Evolutionary conservation across 495 filamentous ascomycete species (phyloP), one percentile per base, ranked within the genome.

Genomic region (Durotheca rogersii): DNA sequence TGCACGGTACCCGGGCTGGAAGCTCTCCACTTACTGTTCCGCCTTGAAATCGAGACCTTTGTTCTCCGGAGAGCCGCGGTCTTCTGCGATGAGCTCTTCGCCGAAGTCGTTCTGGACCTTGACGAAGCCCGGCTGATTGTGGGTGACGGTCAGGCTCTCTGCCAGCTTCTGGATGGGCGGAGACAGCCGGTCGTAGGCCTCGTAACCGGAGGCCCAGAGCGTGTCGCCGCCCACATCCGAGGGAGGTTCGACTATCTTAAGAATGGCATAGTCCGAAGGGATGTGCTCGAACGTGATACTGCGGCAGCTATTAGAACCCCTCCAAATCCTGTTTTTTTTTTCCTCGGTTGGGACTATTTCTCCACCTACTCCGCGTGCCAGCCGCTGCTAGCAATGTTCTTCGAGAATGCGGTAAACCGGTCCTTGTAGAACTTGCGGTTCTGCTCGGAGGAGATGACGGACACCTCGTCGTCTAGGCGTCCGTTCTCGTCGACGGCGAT

Each of bases 161-260:
- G 87, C 72, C 49, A 87, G 82, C 50, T 74, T 74, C 59, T 81
- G 81, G 59, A 83, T 78, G 0, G 80, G 69, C 4, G 77, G 61
- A 0, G 81, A 84, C 27, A 89, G 64, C 6, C 83, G 80, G 60
- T 89, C 86, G 56, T 84, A 89, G 2, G 83, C 72, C 51, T 88
- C 85, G 50, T 87, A 88, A 1, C 81, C 83, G 0, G 77, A 81
- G 2, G 82, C 84, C 82, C 81, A 87, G 3, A 89, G 72, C 1
- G 80, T 83, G 58, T 84, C 85, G 16, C 85, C 84, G 5, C 85
- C 85, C 0, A 77, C 81, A 30, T 69, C 67, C 41, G 71, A 68
- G 1, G 85, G 84, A 1, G 82, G 70, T 25, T 77, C 68, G 18
- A 73, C 72, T 16, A 88, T 64, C 38, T 78, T 76, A 4, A 85